Percentiles rank a stretch among this genome's conserved stretches.
These are phyloP conservation scores for Starmera dryadoides DNA, from an alignment of 805 yeast species.

Conservation along the genomic window DNA sequence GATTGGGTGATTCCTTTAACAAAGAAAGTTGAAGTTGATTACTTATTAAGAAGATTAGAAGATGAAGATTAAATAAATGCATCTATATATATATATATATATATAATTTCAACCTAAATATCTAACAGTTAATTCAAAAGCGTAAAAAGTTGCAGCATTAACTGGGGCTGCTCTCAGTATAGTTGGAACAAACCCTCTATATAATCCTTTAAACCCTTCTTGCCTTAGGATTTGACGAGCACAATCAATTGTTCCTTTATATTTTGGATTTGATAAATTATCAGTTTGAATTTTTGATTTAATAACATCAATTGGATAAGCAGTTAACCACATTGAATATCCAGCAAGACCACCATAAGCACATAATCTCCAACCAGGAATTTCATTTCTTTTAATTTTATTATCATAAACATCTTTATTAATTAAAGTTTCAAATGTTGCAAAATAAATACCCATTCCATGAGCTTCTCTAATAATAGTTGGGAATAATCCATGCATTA, in stretches of 20 bases:
- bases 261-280: slow-evolving; percentile 50
- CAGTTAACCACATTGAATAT: slow-evolving; percentile 73
- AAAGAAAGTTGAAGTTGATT: slow-evolving; percentile 91
- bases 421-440: slow-evolving; percentile 85
- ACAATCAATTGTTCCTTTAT: slow-evolving; percentile 53
- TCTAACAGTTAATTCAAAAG: slow-evolving; percentile 88
- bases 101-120: slow-evolving; percentile 1
- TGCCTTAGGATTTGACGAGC: slow-evolving; percentile 41
- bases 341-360: slow-evolving; percentile 89
- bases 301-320: slow-evolving; percentile 86
- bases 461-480: slow-evolving; percentile 79
- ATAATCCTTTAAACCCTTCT: slow-evolving; percentile 73
- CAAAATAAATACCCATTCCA: slow-evolving; percentile 84
- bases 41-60: slow-evolving; percentile 75
- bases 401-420: slow-evolving; percentile 49
- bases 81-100: neutral
- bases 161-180: slow-evolving; percentile 96
- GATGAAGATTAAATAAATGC: slow-evolving; percentile 26
- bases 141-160: slow-evolving; percentile 93
- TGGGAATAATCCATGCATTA: slow-evolving; percentile 78
- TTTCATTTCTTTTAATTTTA: slow-evolving; percentile 51
- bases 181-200: slow-evolving; percentile 89
- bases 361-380: slow-evolving; percentile 86
- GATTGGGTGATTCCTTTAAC: slow-evolving; percentile 91
- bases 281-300: slow-evolving; percentile 86